Evolutionary conservation across 2,329 filamentous ascomycete genomes (phyloP), one percentile per base, ranked within the genome.

Genomic region (Akanthomyces lecanii): DNA sequence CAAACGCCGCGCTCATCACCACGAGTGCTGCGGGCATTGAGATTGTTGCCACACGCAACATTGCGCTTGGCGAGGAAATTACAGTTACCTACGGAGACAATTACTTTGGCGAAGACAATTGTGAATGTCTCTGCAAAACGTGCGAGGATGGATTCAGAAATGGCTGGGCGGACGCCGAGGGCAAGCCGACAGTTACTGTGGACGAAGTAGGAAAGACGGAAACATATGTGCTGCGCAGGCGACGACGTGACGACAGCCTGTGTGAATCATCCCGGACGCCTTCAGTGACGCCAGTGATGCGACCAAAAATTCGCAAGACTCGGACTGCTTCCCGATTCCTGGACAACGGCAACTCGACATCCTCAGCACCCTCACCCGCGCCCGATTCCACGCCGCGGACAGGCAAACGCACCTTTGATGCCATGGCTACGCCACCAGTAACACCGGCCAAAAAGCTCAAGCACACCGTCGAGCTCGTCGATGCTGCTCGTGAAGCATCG

Each of bases 51-150:
- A 86, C 87, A 40, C 86, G 88, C 67, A 84, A 93, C 64, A 98
- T 99, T 65, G 85, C 89, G 12, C 80, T 89, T 1, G 95, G 93
- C 4, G 93, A 99, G 65, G 95, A 99, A 74, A 96, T 99, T 64
- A 99, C 95, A 0, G 95, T 99, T 0, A 94, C 89, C 0, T 99
- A 99, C 71, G 92, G 94, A 28, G 92, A 96, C 21, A 92, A 91
- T 72, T 99, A 99, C 74, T 99, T 99, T 77, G 95, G 95, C 2
- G 88, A 92, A 51, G 87, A 93, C 73, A 99, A 99, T 69, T 93
- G 92, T 74, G 95, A 99, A 72, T 99, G 95, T 72, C 79, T 99
- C 1, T 99, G 95, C 74, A 83, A 84, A 68, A 95, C 90, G 0
- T 99, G 95, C 74, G 95, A 99, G 76, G 81, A 83, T 25, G 79